Percentiles rank a stretch among this genome's conserved stretches.
Conservation (phyloP, 306 rosid species). For the Vigna unguiculata region DNA sequence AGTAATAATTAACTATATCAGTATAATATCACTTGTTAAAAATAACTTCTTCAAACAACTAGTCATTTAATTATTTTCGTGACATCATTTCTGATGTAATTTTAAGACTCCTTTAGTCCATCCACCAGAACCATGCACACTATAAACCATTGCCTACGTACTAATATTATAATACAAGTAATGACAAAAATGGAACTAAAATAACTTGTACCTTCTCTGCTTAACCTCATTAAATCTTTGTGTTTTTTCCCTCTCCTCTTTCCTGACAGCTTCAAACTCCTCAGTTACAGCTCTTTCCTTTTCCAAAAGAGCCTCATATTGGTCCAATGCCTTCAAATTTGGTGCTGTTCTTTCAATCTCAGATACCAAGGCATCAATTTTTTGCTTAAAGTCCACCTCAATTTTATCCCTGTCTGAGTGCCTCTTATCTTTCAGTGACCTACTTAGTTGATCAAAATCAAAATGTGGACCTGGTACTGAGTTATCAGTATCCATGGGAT, state of each 20-base stretch:
- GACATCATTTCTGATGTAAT: constrained; percentile 6
- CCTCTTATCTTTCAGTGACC: constrained; percentile 72
- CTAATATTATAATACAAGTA: constrained; percentile 3
- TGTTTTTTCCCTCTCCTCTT: constrained; percentile 81
- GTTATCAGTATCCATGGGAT: constrained; percentile 86
- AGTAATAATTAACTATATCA: too few relatives aligned
- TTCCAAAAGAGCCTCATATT: constrained; percentile 86
- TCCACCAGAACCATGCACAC: constrained; percentile 13
- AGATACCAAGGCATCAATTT: constrained; percentile 71
- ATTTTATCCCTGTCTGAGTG: constrained; percentile 73
- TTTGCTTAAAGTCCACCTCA: constrained; percentile 82
- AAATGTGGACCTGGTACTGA: constrained; percentile 68
- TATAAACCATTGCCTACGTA: constrained; percentile 22
- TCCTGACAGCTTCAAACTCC: constrained; percentile 93
- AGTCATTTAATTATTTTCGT: not conserved
- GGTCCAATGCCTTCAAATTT: constrained; percentile 96
- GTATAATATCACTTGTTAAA: not conserved
- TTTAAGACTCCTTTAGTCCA: not conserved
- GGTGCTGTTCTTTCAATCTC: constrained; percentile 98
- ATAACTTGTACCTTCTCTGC: constrained; percentile 71
- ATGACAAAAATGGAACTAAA: constrained; percentile 26
- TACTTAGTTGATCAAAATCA: constrained; percentile 78
- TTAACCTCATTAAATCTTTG: constrained; percentile 77
- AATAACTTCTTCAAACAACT: constrained; percentile 1
- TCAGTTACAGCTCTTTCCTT: constrained; percentile 83